phyloP scores from a whole-genome alignment of 306 rosid genomes.

The Hylodesmum podocarpum region DNA sequence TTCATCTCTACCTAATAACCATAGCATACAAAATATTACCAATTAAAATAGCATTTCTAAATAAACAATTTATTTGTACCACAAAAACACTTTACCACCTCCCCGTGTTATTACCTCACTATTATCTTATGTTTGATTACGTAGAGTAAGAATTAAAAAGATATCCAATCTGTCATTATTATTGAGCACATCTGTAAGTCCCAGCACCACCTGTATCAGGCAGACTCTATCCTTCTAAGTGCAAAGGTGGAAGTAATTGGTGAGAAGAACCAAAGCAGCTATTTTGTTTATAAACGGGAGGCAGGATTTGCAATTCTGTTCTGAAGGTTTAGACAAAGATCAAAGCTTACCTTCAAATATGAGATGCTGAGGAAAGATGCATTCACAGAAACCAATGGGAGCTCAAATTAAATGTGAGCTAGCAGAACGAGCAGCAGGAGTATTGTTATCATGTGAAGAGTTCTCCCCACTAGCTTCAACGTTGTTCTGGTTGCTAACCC shows the following conservation, averaged over 20 bases:
- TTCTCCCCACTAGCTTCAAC: conserved; percentile 42
- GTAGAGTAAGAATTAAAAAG: background rate
- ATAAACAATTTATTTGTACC: background rate
- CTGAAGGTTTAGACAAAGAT: background rate
- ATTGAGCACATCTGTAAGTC: background rate
- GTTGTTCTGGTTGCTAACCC: conserved; percentile 37
- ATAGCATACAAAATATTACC: background rate
- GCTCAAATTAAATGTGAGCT: conserved; percentile 47
- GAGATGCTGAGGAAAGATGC: conserved; percentile 68
- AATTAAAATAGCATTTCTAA: background rate
- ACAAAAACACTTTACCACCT: background rate
- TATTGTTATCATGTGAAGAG: conserved; percentile 34
- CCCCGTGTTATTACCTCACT: background rate
- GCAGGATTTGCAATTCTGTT: background rate
- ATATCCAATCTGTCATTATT: background rate
- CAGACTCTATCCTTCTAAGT: background rate
- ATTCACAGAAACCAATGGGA: conserved; percentile 35
- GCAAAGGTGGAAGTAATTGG: background rate
- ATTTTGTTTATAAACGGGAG: conserved; percentile 4
- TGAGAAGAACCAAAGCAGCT: background rate
- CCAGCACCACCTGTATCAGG: background rate
- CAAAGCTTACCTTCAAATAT: conserved; percentile 60
- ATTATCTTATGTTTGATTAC: background rate
- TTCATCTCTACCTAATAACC: background rate
- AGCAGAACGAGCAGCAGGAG: conserved; percentile 50